Conservation (phyloP, 2,329 filamentous ascomycete genomes). For the Parafenestella ontariensis region DNA sequence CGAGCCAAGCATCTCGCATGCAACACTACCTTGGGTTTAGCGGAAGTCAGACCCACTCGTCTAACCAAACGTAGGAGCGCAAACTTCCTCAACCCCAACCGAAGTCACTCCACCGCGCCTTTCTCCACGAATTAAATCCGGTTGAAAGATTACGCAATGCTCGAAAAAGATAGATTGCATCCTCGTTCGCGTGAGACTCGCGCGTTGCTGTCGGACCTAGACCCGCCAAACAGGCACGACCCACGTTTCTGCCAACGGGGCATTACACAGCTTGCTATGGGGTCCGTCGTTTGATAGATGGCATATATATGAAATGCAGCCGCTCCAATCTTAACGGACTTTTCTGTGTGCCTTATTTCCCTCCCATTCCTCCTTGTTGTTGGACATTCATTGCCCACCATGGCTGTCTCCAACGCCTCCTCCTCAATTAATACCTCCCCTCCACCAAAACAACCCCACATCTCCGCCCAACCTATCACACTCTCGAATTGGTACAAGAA, state of each 20-base stretch:
- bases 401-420: constrained; percentile 5
- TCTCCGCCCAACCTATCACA: constrained; percentile 24
- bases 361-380: not conserved
- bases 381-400: not conserved
- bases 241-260: constrained; percentile 5
- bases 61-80: constrained; percentile 18
- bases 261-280: constrained; percentile 7
- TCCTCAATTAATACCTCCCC: not conserved
- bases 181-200: constrained; percentile 6
- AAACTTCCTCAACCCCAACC: constrained; percentile 19
- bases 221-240: constrained; percentile 10
- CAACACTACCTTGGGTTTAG: not conserved
- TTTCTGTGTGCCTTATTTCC: not conserved
- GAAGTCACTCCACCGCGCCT: constrained; percentile 7
- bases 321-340: not conserved
- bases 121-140: constrained; percentile 3
- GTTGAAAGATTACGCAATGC: not conserved
- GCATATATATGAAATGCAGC: constrained; percentile 5
- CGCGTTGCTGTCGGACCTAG: not conserved
- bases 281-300: constrained; percentile 2
- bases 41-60: not conserved
- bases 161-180: not conserved
- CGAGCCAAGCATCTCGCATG: not conserved
- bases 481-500: constrained; percentile 83
- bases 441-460: constrained; percentile 19